Conservation (phyloP, 106 monocot species). For the Iris macrosiphon region DNA sequence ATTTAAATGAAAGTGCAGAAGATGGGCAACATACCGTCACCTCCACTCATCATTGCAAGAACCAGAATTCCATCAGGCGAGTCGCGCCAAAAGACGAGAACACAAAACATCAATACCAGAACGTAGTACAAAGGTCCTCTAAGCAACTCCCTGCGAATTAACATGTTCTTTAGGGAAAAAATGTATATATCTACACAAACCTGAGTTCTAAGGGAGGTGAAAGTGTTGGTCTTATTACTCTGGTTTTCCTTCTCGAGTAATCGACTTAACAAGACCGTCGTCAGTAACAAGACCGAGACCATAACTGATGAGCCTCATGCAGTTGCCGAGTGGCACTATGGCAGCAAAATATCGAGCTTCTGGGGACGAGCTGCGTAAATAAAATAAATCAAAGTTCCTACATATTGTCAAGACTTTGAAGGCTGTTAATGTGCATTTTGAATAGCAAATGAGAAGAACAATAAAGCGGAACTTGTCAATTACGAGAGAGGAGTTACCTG, state of each 20-base stretch:
- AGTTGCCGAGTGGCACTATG: slow-evolving; percentile 59
- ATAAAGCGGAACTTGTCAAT: not conserved
- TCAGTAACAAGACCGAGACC: slow-evolving; percentile 50
- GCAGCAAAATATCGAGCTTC: slow-evolving; percentile 72
- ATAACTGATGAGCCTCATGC: slow-evolving; percentile 40
- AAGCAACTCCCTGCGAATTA: slow-evolving; percentile 66
- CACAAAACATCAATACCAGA: slow-evolving; percentile 46
- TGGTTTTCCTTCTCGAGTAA: slow-evolving; percentile 73
- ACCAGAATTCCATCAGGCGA: slow-evolving; percentile 66
- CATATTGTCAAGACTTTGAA: no score
- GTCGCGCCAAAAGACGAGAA: slow-evolving; percentile 75
- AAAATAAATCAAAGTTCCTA: no score
- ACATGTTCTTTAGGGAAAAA: no score
- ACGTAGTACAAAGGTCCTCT: slow-evolving; percentile 80
- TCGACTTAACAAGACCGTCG: slow-evolving; percentile 68
- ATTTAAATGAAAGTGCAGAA: not conserved
- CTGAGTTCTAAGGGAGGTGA: no score
- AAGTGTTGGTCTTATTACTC: slow-evolving; percentile 19
- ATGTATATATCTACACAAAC: no score
- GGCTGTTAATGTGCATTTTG: no score
- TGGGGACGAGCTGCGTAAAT: slow-evolving; percentile 32
- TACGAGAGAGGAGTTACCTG: slow-evolving; percentile 34
- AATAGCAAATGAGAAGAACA: no score
- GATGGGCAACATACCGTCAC: slow-evolving; percentile 91
- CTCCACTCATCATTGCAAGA: slow-evolving; percentile 83